Conservation (phyloP, 371 early-diverging fungal genomes). For the Globomyces sp. region DNA sequence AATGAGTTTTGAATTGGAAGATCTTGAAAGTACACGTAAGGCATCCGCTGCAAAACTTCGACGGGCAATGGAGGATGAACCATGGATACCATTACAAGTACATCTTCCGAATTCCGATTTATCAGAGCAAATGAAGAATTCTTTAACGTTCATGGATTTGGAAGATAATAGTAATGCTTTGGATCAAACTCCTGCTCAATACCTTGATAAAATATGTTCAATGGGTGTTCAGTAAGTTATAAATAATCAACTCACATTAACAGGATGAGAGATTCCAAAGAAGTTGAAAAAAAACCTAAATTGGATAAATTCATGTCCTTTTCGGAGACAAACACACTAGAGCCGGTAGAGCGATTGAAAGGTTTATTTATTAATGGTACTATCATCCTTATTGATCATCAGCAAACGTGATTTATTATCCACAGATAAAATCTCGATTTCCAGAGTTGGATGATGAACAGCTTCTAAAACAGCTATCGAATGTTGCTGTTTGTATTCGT, state of each 20-base stretch:
- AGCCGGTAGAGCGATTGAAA: not conserved
- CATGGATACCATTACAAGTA: not conserved
- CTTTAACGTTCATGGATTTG: not conserved
- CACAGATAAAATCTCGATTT: not conserved
- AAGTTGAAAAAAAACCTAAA: not conserved
- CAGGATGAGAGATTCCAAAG: no score
- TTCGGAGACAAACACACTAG: not conserved
- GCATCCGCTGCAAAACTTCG: not conserved
- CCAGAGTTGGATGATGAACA: not conserved
- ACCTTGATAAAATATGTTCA: not conserved
- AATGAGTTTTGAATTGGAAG: slow-evolving; percentile 4
- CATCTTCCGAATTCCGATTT: not conserved
- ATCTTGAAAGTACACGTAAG: not conserved
- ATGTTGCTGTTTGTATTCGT: slow-evolving; percentile 36
- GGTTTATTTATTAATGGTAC: not conserved
- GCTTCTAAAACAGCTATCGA: slow-evolving; percentile 22
- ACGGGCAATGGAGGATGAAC: not conserved
- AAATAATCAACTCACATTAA: no score
- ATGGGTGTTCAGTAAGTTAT: no score
- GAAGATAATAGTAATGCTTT: not conserved
- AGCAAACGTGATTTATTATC: not conserved
- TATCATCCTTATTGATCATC: no score
- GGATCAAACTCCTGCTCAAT: not conserved
- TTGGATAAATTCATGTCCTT: not conserved
- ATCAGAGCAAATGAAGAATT: not conserved